phyloP scores from a whole-genome alignment of 305 asterid genomes.

The Plantago coronopus region DNA sequence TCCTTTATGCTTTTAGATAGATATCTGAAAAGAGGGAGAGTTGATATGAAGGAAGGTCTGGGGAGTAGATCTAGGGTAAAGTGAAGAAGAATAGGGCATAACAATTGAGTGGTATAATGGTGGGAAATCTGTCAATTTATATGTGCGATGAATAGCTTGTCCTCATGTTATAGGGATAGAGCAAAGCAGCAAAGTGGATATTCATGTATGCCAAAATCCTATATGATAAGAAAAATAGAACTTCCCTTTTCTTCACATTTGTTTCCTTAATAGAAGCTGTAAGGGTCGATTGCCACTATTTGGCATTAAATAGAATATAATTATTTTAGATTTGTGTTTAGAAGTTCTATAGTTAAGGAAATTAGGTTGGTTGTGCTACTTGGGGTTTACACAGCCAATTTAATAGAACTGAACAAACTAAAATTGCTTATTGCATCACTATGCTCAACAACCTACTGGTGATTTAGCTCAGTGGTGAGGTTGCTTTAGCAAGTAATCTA shows the following conservation, averaged over 20 bases:
- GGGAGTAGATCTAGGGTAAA: background rate
- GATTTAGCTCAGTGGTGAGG: constrained; percentile 14
- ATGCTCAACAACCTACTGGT: background rate
- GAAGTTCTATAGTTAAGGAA: constrained; percentile 11
- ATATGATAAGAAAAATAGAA: background rate
- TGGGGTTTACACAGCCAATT: constrained; percentile 6
- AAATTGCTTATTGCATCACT: constrained; percentile 13
- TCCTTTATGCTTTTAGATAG: background rate
- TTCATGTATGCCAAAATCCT: constrained; percentile 1
- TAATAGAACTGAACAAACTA: constrained; percentile 12
- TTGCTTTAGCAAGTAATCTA: constrained; percentile 18
- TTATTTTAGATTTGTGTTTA: constrained; percentile 8
- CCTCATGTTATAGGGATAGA: too few relatives aligned
- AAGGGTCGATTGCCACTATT: background rate
- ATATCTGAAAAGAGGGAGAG: background rate
- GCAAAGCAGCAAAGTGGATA: background rate
- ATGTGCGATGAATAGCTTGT: background rate
- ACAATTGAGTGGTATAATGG: too few relatives aligned
- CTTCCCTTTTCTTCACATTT: constrained; percentile 3
- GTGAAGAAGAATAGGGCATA: too few relatives aligned
- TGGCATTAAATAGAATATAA: constrained; percentile 2
- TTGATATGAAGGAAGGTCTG: background rate
- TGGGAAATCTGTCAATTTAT: background rate
- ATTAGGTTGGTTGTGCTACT: constrained; percentile 18
- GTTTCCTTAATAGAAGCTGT: constrained; percentile 7